A percentile compares a stretch with the other conserved stretches of the same genome.
Evolutionary conservation across 73 alveolate genomes (phyloP).

Genomic region (Paramecium pentaurelia): DNA sequence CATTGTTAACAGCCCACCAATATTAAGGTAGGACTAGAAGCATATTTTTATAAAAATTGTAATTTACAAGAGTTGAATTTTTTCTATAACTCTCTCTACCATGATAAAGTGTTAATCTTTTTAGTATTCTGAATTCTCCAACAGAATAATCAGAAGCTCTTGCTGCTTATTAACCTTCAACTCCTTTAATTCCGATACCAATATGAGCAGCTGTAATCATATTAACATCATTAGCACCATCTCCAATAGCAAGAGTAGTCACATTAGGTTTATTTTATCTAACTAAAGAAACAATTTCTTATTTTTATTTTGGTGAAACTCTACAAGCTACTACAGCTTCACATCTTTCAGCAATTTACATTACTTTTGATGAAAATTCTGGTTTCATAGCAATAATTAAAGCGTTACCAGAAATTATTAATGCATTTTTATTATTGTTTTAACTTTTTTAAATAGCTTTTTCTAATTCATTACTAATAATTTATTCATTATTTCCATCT

Average conservation of each 20-base stretch:
- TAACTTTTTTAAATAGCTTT: background rate
- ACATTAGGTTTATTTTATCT: conserved; percentile 57
- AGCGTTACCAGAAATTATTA: conserved; percentile 46
- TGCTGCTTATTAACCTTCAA: conserved; percentile 88
- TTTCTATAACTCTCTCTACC: conserved; percentile 92
- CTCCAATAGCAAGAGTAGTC: conserved; percentile 83
- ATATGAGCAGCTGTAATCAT: conserved; percentile 88
- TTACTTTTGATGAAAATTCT: background rate
- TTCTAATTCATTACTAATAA: background rate
- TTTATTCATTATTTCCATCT: background rate
- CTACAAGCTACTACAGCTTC: conserved; percentile 61
- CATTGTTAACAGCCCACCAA: conserved; percentile 48
- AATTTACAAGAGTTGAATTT: conserved; percentile 71
- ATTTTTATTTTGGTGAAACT: conserved; percentile 61
- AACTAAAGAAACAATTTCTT: conserved; percentile 58
- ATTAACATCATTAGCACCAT: conserved; percentile 87
- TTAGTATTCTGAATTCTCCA: conserved; percentile 76
- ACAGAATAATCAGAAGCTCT: conserved; percentile 88
- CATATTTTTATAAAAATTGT: conserved; percentile 84
- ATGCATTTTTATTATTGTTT: background rate
- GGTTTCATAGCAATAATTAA: conserved; percentile 17
- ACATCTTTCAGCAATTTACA: conserved; percentile 31
- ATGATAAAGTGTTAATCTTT: conserved; percentile 87
- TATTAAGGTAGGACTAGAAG: conserved; percentile 21
- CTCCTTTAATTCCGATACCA: conserved; percentile 88